Conservation (phyloP, 1,139 yeast genomes). For the Kazachstania sp. region DNA sequence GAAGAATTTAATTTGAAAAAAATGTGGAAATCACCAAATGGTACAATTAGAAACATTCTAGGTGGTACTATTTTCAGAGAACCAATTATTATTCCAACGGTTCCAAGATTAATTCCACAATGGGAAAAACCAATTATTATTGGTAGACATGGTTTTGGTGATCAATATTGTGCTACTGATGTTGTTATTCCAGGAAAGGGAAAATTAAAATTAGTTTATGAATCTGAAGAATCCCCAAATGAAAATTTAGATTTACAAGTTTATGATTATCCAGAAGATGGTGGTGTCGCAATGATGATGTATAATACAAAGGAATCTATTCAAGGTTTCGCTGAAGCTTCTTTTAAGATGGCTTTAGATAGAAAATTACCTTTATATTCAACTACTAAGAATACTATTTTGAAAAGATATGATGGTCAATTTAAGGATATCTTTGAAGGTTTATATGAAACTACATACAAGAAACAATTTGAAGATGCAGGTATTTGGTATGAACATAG, state of each 20-base stretch:
- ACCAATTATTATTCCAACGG: slow-evolving; percentile 82
- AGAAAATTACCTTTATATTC: slow-evolving; percentile 72
- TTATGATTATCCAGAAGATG: slow-evolving; percentile 52
- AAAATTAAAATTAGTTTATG: slow-evolving; percentile 65
- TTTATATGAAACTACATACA: slow-evolving; percentile 63
- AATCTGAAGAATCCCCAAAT: slow-evolving; percentile 61
- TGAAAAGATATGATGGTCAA: slow-evolving; percentile 87
- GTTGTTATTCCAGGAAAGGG: slow-evolving; percentile 74
- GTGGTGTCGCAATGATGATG: slow-evolving; percentile 90
- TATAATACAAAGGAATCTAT: slow-evolving; percentile 92
- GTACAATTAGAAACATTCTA: slow-evolving; percentile 86
- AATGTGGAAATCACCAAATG: slow-evolving; percentile 98
- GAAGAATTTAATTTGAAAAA: slow-evolving; percentile 81
- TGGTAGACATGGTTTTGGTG: slow-evolving; percentile 97
- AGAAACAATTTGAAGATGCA: slow-evolving; percentile 57
- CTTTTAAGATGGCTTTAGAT: slow-evolving; percentile 78
- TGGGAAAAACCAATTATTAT: slow-evolving; percentile 95
- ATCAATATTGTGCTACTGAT: slow-evolving; percentile 92
- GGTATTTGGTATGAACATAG: slow-evolving; percentile 96
- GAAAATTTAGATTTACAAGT: slow-evolving; percentile 35
- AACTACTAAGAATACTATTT: slow-evolving; percentile 89
- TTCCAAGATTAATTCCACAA: slow-evolving; percentile 83
- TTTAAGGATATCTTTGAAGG: slow-evolving; percentile 89
- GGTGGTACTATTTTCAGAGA: slow-evolving; percentile 97
- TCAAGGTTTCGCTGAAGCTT: slow-evolving; percentile 81